Conservation (phyloP, 2,329 filamentous ascomycete species). For the Fusarium zealandicum region DNA sequence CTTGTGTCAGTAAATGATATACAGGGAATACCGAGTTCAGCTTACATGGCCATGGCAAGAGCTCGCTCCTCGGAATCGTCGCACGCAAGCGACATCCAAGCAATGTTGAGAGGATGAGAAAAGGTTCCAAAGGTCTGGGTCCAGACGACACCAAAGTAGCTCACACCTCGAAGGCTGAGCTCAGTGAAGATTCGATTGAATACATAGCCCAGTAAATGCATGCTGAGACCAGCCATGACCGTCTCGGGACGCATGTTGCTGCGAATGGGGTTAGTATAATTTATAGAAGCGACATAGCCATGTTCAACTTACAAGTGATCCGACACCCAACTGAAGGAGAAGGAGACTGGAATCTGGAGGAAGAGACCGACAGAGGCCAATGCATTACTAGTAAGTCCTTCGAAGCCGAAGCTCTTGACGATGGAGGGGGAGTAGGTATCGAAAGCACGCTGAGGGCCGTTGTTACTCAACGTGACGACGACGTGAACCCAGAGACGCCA, state of each 20-base stretch:
- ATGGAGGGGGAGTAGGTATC: slow-evolving; percentile 63
- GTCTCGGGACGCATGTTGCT: slow-evolving; percentile 60
- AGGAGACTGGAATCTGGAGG: slow-evolving; percentile 60
- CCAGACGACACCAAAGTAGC: slow-evolving; percentile 64
- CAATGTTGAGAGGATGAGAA: slow-evolving; percentile 64
- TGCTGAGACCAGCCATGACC: slow-evolving; percentile 56
- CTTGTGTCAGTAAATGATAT: neutral
- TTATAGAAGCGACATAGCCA: neutral
- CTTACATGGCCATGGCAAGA: slow-evolving; percentile 65
- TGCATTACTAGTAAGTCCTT: slow-evolving; percentile 57
- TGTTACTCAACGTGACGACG: slow-evolving; percentile 57
- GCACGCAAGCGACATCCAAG: slow-evolving; percentile 65
- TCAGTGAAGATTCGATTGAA: slow-evolving; percentile 62
- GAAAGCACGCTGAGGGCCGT: slow-evolving; percentile 56
- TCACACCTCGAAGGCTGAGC: slow-evolving; percentile 49
- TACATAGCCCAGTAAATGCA: slow-evolving; percentile 59
- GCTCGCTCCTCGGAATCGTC: slow-evolving; percentile 64
- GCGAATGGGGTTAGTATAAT: accelerated
- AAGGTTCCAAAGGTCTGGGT: slow-evolving; percentile 63
- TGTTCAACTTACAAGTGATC: slow-evolving; percentile 55
- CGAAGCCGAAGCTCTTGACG: slow-evolving; percentile 61
- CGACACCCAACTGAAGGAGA: slow-evolving; percentile 59
- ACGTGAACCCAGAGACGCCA: slow-evolving; percentile 62
- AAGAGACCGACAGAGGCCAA: slow-evolving; percentile 62
- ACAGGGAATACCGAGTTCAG: neutral